Percentiles rank a stretch among this genome's conserved stretches.
phyloP scores from a whole-genome alignment of 2,329 filamentous ascomycete species.

The Aspergillus tanneri region DNA sequence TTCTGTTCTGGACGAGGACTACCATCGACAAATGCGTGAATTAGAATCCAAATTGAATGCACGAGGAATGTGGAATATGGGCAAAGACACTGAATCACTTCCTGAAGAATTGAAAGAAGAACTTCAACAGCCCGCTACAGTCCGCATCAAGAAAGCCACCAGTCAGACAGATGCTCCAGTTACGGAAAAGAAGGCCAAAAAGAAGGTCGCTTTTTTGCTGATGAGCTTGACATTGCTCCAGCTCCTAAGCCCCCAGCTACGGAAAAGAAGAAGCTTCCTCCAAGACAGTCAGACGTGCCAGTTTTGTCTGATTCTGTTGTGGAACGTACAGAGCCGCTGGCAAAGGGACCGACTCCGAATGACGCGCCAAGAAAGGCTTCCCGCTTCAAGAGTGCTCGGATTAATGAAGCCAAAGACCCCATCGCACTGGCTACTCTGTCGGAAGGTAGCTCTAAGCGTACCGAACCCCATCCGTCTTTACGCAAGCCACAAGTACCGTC shows the following conservation, averaged over 20 bases:
- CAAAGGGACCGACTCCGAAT: constrained; percentile 19
- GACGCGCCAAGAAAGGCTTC: constrained; percentile 42
- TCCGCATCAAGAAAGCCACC: constrained; percentile 26
- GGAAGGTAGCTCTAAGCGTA: constrained; percentile 19
- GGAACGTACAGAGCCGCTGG: constrained; percentile 37
- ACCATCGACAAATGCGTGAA: constrained; percentile 78
- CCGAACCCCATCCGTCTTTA: constrained; percentile 19
- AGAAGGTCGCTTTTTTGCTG: constrained; percentile 81
- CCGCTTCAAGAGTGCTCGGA: constrained; percentile 44
- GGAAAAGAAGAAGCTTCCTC: constrained; percentile 30
- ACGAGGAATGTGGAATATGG: constrained; percentile 58
- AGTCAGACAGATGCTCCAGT: constrained; percentile 11
- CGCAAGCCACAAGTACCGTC: constrained; percentile 23
- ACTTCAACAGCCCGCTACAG: constrained; percentile 27
- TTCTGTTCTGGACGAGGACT: constrained; percentile 68
- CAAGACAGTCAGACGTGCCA: constrained; percentile 28
- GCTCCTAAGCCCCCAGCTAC: constrained; percentile 32
- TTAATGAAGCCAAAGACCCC: constrained; percentile 9
- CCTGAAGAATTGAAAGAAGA: constrained; percentile 34
- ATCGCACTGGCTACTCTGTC: constrained; percentile 12
- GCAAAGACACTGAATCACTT: constrained; percentile 45
- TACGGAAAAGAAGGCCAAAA: constrained; percentile 45
- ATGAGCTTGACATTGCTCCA: constrained; percentile 68
- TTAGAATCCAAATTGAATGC: constrained; percentile 72
- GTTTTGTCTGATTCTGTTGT: constrained; percentile 46